Evolutionary conservation across 2,329 filamentous ascomycete species (phyloP), one percentile per base, ranked within the genome.

Genomic region (Cercospora berteroae): DNA sequence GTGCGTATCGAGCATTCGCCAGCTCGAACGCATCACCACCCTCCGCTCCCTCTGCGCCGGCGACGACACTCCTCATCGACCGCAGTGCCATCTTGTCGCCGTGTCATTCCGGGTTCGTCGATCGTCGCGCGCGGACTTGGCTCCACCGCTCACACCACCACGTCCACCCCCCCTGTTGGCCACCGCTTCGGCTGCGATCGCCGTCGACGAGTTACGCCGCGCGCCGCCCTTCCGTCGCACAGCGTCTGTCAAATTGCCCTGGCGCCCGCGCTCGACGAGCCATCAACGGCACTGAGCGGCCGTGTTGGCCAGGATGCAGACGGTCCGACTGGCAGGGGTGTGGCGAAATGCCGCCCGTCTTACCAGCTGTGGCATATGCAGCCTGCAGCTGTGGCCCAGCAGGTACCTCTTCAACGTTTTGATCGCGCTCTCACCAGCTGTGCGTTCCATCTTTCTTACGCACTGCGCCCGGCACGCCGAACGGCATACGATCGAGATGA

Each of bases 381-480:
- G 58, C 23, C 23, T 60, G 58, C 58, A 60, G 58, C 58, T 60
- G 58, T 60, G 58, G 58, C 58, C 58, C 58, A 60, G 58, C 58
- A 60, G 58, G 36, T 60, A 60, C 58, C 58, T 60, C 42, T 60
- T 60, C 58, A 60, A 60, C 58, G 58, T 36, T 60, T 60, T 44
- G 27, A 52, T 52, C 48, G 48, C 48, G 16, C 57, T 39, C 57
- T 39, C 57, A 59, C 57, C 57, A 59, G 18, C 48, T 23, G 9
- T 52, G 18, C 48, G 5, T 20, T 27, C 13, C 48, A 23, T 52
- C 48, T 6, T 8, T 8, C 16, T 56, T 31, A 18, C 52, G 52
- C 42, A 48, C 42, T 48, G 52, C 52, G 10, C 48, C 48, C 23
- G 48, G 23, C 18, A 23, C 48, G 48, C 48, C 23, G 48, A 16